Evolutionary conservation across 768 basidiomycete genomes (phyloP), one percentile per base, ranked within the genome.

Genomic region (Ramaria sp.): DNA sequence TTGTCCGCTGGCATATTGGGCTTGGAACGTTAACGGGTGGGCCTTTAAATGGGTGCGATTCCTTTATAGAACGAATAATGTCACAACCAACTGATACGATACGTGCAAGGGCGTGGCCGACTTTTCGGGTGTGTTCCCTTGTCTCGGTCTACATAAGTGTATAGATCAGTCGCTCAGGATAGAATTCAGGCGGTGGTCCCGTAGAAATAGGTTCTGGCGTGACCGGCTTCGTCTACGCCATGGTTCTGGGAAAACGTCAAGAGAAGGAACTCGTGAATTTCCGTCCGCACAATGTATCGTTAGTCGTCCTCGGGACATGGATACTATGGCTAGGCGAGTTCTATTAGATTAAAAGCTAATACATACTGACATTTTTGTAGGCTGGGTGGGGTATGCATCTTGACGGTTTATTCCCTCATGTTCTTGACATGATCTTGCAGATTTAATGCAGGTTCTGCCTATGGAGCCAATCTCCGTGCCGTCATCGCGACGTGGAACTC

Each of bases 391-490:
- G 55, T 57, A 57, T 50, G 15, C 30, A 27, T 57, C 10, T 17
- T 27, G 11, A 11, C 17, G 12, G 9, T 27, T 1, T 50, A 15
- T 54, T 47, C 9, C 13, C 51, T 31, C 13, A 39, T 5, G 11
- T 42, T 22, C 24, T 48, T n/a, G 20, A 33, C 20, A 15, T 24
- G 22, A 38, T 34, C 7, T 41, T 34, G 30, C 57, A 88, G 86
- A n/a, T 91, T 92, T 76, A 94, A 93, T 71, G 91, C 88, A 49
- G 91, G 91, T 24, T 88, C 85, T 57, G 87, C 90, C 2, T 88
- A 90, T 62, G 87, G 87, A 30, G 89, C 90, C 37, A 93, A 93
- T 70, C 74, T 94, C 41, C 84, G 91, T 51, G 91, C 90, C 2
- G 76, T 91, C 57, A 80, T 85, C 67, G 90, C 91, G 17, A 78